These are phyloP conservation scores for Cryomyces minteri DNA, from an alignment of 495 filamentous ascomycete genomes.

Conservation along the genomic window DNA sequence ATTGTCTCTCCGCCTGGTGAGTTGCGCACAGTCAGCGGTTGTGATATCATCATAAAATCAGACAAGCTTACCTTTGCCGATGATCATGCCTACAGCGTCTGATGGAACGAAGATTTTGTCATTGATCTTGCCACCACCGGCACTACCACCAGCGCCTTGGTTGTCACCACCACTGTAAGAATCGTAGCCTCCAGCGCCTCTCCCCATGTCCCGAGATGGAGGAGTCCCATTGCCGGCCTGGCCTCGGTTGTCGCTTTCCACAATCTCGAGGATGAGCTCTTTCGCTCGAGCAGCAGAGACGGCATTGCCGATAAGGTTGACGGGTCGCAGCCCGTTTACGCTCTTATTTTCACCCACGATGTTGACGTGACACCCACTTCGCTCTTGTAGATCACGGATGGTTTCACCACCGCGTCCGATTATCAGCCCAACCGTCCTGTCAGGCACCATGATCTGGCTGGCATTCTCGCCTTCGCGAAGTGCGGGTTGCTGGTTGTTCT, in stretches of 20 bases:
- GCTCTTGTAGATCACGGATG: slow-evolving; percentile 75
- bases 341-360: slow-evolving; percentile 76
- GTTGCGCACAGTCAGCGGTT: too few species aligned
- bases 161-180: slow-evolving; percentile 11
- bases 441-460: slow-evolving; percentile 77
- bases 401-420: slow-evolving; percentile 75
- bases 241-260: slow-evolving; percentile 53
- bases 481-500: slow-evolving; percentile 30
- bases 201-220: slow-evolving; percentile 8
- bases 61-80: slow-evolving; percentile 47
- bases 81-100: slow-evolving; percentile 81
- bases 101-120: slow-evolving; percentile 67
- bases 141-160: slow-evolving; percentile 16
- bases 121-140: slow-evolving; percentile 42
- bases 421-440: slow-evolving; percentile 69
- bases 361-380: slow-evolving; percentile 73
- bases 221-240: slow-evolving; percentile 8
- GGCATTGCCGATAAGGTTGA: slow-evolving; percentile 62
- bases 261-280: slow-evolving; percentile 69
- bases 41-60: too few species aligned
- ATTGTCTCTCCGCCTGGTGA: slow-evolving; percentile 60
- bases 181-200: slow-evolving; percentile 12
- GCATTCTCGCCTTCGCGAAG: slow-evolving; percentile 54
- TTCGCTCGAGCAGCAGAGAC: slow-evolving; percentile 50
- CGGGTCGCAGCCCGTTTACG: slow-evolving; percentile 62